Evolutionary conservation across 2,329 filamentous ascomycete genomes (phyloP).

Genomic region (Myriosclerotinia curreyana): DNA sequence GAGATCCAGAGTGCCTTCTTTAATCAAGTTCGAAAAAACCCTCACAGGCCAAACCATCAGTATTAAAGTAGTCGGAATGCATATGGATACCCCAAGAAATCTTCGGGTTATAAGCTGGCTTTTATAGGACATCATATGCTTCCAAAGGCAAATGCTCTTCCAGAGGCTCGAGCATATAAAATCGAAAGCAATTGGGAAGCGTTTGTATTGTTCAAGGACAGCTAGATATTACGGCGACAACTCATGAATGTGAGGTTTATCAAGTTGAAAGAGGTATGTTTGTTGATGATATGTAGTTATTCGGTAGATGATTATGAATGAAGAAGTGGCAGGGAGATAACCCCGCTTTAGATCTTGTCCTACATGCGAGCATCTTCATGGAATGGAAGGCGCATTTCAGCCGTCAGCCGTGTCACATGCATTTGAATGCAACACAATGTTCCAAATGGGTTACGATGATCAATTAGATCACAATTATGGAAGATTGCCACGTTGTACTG

Average conservation of each 20-base stretch:
- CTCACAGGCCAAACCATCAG: neutral
- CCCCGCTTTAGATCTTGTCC: too few relatives aligned
- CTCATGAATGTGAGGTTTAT: too few relatives aligned
- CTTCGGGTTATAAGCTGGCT: neutral
- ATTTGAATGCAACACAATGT: neutral
- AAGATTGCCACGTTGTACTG: neutral
- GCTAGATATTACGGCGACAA: too few relatives aligned
- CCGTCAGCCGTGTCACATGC: neutral
- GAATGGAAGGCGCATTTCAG: neutral
- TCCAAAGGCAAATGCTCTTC: too few relatives aligned
- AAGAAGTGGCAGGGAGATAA: too few relatives aligned
- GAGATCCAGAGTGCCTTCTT: neutral
- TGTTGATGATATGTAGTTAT: too few relatives aligned
- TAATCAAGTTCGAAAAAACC: neutral
- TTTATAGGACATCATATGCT: neutral
- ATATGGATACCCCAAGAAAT: neutral
- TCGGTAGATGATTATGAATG: too few relatives aligned
- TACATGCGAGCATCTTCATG: neutral
- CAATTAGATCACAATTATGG: too few relatives aligned
- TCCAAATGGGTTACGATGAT: neutral
- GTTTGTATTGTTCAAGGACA: too few relatives aligned
- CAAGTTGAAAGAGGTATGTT: too few relatives aligned
- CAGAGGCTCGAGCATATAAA: too few relatives aligned
- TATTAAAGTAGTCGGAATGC: neutral
- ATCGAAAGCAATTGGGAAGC: too few relatives aligned